phyloP scores from a whole-genome alignment of 805 yeast species.

The Cyberlindnera maritima region DNA sequence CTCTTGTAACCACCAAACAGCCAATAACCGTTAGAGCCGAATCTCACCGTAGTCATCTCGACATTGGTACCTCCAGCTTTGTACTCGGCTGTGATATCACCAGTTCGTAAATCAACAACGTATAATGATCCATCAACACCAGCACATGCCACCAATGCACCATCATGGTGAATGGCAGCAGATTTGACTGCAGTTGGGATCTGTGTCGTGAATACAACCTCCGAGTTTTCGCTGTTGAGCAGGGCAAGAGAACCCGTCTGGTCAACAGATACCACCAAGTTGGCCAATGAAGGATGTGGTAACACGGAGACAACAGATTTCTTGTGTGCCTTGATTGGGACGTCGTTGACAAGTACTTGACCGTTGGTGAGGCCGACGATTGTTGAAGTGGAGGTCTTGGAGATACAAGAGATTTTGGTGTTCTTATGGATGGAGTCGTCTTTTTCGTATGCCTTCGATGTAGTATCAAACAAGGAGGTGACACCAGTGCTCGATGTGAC shows the following conservation, averaged over 20 bases:
- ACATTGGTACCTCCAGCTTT: constrained; percentile 1
- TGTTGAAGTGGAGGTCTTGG: constrained; percentile 7
- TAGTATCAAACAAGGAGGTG: constrained; percentile 12
- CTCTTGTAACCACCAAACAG: constrained; percentile 35
- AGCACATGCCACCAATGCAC: constrained; percentile 41
- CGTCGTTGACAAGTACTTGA: constrained; percentile 12
- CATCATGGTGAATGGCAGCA: constrained; percentile 42
- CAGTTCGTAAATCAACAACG: constrained; percentile 34
- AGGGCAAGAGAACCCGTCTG: constrained; percentile 26
- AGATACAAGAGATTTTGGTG: constrained; percentile 13
- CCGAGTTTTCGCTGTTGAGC: constrained; percentile 4
- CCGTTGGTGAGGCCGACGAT: constrained; percentile 20
- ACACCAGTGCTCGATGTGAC: constrained; percentile 21
- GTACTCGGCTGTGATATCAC: constrained; percentile 30
- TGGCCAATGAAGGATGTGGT: constrained; percentile 34
- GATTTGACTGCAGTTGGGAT: constrained; percentile 6
- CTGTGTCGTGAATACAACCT: constrained; percentile 1
- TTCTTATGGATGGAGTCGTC: constrained; percentile 13
- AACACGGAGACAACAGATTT: constrained; percentile 24
- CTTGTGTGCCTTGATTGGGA: constrained; percentile 6
- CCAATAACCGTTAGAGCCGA: constrained; percentile 69
- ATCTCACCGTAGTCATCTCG: constrained; percentile 36
- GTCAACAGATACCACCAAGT: constrained; percentile 31
- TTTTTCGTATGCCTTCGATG: constrained; percentile 10
- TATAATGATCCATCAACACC: constrained; percentile 28